Evolutionary conservation across 2,329 filamentous ascomycete species (phyloP).

Genomic region (Pseudogymnoascus sp.): DNA sequence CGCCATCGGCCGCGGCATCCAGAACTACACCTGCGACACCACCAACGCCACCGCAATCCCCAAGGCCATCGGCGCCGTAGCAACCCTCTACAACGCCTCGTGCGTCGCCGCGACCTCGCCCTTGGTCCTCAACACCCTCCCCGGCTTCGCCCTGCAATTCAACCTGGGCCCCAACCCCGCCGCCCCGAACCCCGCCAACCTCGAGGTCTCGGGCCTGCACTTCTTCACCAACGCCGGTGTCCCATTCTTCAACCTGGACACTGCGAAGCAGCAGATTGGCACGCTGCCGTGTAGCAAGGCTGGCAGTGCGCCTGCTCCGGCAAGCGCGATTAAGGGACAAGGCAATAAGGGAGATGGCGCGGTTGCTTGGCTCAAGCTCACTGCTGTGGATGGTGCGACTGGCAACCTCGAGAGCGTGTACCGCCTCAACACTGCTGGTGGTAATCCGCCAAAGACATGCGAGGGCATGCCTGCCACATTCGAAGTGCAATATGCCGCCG

Average conservation of each 20-base stretch:
- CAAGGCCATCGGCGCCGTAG: constrained; percentile 64
- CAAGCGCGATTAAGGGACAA: constrained; percentile 51
- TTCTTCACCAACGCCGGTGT: constrained; percentile 68
- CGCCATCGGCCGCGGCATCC: constrained; percentile 77
- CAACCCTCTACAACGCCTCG: constrained; percentile 80
- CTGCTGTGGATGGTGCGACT: constrained; percentile 48
- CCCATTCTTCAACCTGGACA: constrained; percentile 75
- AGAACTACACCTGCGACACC: constrained; percentile 85
- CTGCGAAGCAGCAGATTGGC: constrained; percentile 48
- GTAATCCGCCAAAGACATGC: constrained; percentile 68
- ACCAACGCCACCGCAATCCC: constrained; percentile 56
- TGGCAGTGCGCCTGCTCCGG: constrained; percentile 56
- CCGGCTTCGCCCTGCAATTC: constrained; percentile 63
- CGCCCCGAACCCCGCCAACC: constrained; percentile 50
- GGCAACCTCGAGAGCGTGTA: constrained; percentile 69
- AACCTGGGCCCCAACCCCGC: constrained; percentile 40
- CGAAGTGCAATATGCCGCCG: constrained; percentile 71
- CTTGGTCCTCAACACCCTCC: constrained; percentile 57
- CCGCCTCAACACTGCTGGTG: constrained; percentile 77
- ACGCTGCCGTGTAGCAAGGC: constrained; percentile 58
- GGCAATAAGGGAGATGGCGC: constrained; percentile 55
- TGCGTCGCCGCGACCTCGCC: constrained; percentile 69
- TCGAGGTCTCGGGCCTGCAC: constrained; percentile 68
- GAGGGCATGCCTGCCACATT: constrained; percentile 57
- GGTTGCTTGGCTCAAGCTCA: constrained; percentile 76